Evolutionary conservation across 2,329 filamentous ascomycete species (phyloP).

Genomic region (Pestalotiopsis sp.): DNA sequence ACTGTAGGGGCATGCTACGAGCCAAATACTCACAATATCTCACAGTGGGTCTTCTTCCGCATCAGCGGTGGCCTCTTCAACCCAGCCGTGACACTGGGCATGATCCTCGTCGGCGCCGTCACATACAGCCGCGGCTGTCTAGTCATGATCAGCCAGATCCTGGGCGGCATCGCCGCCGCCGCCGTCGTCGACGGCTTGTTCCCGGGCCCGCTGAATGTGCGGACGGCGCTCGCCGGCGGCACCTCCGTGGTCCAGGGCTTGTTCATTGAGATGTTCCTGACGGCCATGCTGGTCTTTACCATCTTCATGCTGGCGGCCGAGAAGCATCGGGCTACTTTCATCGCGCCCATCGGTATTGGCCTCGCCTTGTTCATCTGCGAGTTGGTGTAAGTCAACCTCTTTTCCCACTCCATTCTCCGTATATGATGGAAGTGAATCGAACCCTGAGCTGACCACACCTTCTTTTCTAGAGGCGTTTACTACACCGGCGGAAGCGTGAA

Average conservation of each 20-base stretch:
- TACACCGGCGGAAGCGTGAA: slow-evolving; percentile 27
- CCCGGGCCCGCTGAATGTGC: slow-evolving; percentile 39
- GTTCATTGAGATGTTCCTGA: slow-evolving; percentile 55
- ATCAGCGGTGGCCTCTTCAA: slow-evolving; percentile 26
- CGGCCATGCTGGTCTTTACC: slow-evolving; percentile 50
- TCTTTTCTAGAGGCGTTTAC: slow-evolving; percentile 20
- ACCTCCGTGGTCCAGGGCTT: slow-evolving; percentile 45
- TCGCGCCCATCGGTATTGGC: slow-evolving; percentile 62
- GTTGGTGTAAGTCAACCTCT: slow-evolving; percentile 23
- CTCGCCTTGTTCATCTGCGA: slow-evolving; percentile 53
- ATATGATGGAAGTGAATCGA: neutral
- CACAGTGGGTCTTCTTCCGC: slow-evolving; percentile 36
- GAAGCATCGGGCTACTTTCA: slow-evolving; percentile 60
- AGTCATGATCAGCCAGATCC: slow-evolving; percentile 9
- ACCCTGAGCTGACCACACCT: neutral
- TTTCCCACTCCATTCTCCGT: neutral
- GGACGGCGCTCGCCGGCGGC: slow-evolving; percentile 42
- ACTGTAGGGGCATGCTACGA: neutral
- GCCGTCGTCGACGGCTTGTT: slow-evolving; percentile 25
- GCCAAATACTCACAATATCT: neutral
- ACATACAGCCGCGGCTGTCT: slow-evolving; percentile 4
- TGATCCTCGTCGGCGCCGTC: slow-evolving; percentile 11
- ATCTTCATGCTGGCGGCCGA: slow-evolving; percentile 59
- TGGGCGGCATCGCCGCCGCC: slow-evolving; percentile 22
- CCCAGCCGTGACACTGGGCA: slow-evolving; percentile 16